Conservation (phyloP, 2,329 filamentous ascomycete species). For the Talaromyces sp. region DNA sequence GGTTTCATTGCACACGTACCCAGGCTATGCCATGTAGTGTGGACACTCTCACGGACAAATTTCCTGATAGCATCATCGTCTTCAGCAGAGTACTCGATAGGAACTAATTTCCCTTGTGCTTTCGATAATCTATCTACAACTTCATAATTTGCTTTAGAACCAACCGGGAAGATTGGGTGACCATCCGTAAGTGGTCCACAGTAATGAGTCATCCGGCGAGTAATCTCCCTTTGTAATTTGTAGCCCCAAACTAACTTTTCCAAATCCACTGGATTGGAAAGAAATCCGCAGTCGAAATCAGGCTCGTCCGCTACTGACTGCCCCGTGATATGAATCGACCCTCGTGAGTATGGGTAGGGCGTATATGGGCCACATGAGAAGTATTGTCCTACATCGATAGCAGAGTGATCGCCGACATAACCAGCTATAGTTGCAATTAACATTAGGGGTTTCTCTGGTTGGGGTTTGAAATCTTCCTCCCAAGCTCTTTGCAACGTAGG, state of each 20-base stretch:
- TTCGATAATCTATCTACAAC: slow-evolving; percentile 22
- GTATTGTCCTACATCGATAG: slow-evolving; percentile 47
- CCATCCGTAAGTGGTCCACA: slow-evolving; percentile 37
- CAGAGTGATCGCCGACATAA: slow-evolving; percentile 30
- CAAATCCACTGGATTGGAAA: slow-evolving; percentile 53
- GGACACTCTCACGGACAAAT: slow-evolving; percentile 37
- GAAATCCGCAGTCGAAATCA: slow-evolving; percentile 58
- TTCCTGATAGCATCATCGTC: slow-evolving; percentile 50
- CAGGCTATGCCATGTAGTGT: slow-evolving; percentile 46
- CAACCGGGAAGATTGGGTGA: slow-evolving; percentile 38
- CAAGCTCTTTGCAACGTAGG: slow-evolving; percentile 53
- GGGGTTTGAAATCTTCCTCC: slow-evolving; percentile 54
- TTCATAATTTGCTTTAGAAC: slow-evolving; percentile 44
- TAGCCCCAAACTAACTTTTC: slow-evolving; percentile 63
- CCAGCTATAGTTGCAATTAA: slow-evolving; percentile 17
- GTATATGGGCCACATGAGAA: slow-evolving; percentile 53
- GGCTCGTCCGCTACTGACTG: slow-evolving; percentile 38
- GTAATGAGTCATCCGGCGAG: slow-evolving; percentile 54
- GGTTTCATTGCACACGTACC: slow-evolving; percentile 25
- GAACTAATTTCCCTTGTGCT: slow-evolving; percentile 26
- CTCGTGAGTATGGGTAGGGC: slow-evolving; percentile 60
- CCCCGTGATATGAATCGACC: slow-evolving; percentile 57
- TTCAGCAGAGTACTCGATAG: slow-evolving; percentile 49
- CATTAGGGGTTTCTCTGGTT: slow-evolving; percentile 37
- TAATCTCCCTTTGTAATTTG: slow-evolving; percentile 62